phyloP scores from a whole-genome alignment of 1,284 basidiomycete species.

The Puccinia polysora region DNA sequence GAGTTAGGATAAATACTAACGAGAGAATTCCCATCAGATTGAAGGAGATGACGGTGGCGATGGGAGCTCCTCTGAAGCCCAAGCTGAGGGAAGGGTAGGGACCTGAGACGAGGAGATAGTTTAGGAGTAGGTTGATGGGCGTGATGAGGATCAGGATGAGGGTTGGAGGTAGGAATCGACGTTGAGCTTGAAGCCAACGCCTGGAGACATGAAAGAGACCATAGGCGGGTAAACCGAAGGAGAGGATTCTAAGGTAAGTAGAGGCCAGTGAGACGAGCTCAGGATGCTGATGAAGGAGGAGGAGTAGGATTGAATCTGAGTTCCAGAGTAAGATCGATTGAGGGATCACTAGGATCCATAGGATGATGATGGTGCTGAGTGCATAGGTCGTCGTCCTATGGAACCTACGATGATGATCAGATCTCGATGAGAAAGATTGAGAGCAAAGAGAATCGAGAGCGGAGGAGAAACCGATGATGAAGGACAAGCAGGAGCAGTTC shows the following conservation, averaged over 20 bases:
- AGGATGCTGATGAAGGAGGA: constrained; percentile 75
- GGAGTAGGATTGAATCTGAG: no score
- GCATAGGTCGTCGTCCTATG: constrained; percentile 16
- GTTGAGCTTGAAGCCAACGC: constrained; percentile 78
- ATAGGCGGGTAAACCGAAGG: constrained; percentile 82
- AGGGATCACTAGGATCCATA: constrained; percentile 48
- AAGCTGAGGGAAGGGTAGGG: constrained; percentile 68
- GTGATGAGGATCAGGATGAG: constrained; percentile 77
- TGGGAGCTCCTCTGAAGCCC: constrained; percentile 87
- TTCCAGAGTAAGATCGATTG: constrained; percentile 58
- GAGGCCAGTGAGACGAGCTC: constrained; percentile 75
- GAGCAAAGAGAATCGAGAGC: constrained; percentile 52
- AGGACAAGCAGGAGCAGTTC: constrained; percentile 13
- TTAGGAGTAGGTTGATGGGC: constrained; percentile 77
- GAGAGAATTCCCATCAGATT: constrained; percentile 65
- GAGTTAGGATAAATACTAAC: constrained; percentile 45
- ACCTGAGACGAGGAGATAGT: constrained; percentile 85
- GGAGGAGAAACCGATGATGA: constrained; percentile 31
- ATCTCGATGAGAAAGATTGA: constrained; percentile 54
- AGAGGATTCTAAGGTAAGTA: constrained; percentile 70
- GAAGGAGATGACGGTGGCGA: constrained; percentile 81
- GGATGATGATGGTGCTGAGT: constrained; percentile 46
- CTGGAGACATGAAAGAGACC: constrained; percentile 57
- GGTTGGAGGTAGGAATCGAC: constrained; percentile 79
- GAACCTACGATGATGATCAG: no score